phyloP scores from a whole-genome alignment of 169 alveolate genomes.

The Babesia caballi region DNA sequence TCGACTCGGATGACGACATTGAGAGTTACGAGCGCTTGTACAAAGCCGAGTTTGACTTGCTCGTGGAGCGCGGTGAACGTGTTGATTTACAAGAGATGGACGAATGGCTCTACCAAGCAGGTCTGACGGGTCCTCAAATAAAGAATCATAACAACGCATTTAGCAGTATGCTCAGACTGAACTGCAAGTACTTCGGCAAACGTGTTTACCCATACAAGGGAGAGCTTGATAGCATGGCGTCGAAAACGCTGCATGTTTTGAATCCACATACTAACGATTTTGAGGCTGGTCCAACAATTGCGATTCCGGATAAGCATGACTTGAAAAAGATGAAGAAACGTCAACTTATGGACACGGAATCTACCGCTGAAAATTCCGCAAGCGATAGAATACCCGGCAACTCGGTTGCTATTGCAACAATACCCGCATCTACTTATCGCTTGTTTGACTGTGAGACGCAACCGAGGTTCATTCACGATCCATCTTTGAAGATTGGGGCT shows the following conservation, averaged over 20 bases:
- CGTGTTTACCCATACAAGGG: constrained; percentile 25
- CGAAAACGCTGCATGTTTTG: not conserved
- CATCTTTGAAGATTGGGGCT: not conserved
- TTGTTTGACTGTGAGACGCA: not conserved
- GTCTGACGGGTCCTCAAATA: constrained; percentile 4
- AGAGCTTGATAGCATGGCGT: not conserved
- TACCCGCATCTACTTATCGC: not conserved
- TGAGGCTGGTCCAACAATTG: not conserved
- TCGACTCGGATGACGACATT: not conserved
- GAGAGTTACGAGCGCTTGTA: constrained; percentile 22
- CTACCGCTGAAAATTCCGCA: not conserved
- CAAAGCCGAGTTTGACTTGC: constrained; percentile 35
- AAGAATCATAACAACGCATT: not conserved
- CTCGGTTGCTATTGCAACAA: not conserved
- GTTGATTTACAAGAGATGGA: constrained; percentile 36
- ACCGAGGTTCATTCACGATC: not conserved
- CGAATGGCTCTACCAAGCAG: constrained; percentile 44
- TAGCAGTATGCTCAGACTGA: constrained; percentile 1
- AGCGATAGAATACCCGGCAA: not conserved
- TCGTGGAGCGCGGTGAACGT: constrained; percentile 11
- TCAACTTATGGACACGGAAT: not conserved
- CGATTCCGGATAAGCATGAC: not conserved
- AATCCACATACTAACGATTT: not conserved
- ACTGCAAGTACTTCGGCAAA: constrained; percentile 23
- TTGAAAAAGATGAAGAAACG: not conserved